Evolutionary conservation across 352 stramenopile genomes (phyloP).

Genomic region (Pythium pectinolyticum): DNA sequence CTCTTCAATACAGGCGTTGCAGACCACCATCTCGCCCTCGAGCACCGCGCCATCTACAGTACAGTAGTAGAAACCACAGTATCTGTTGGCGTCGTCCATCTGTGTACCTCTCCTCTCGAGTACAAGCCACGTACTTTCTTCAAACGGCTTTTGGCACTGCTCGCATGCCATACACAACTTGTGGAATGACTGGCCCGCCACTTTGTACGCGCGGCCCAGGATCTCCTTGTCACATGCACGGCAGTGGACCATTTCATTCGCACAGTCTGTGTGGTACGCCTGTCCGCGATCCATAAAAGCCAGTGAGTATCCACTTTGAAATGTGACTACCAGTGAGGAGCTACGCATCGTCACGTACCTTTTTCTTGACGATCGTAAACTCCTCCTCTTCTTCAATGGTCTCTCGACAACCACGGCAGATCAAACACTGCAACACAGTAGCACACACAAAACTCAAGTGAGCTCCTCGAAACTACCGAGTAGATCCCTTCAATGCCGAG

Average conservation of each 20-base stretch:
- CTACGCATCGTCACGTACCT: slow-evolving; percentile 30
- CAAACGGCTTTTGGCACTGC: slow-evolving; percentile 61
- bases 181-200: slow-evolving; percentile 63
- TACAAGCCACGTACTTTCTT: slow-evolving; percentile 44
- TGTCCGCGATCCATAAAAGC: too few species aligned
- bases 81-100: not conserved
- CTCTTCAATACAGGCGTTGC: slow-evolving; percentile 47
- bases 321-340: too few species aligned
- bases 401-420: slow-evolving; percentile 72
- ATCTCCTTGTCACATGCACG: slow-evolving; percentile 81
- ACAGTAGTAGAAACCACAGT: not conserved
- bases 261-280: slow-evolving; percentile 78
- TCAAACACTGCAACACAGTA: slow-evolving; percentile 46
- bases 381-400: slow-evolving; percentile 79
- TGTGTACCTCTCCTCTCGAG: too few species aligned
- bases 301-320: too few species aligned
- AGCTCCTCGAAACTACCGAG: not conserved
- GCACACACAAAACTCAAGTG: not conserved
- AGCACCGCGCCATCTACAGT: slow-evolving; percentile 44
- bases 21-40: slow-evolving; percentile 58
- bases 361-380: slow-evolving; percentile 80
- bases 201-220: slow-evolving; percentile 71
- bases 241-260: slow-evolving; percentile 66
- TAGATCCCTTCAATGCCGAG: not conserved
- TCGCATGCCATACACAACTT: slow-evolving; percentile 82